Base-by-base conservation (phyloP, 352 stramenopile genomes). In the Phytophthora sojae region DNA sequence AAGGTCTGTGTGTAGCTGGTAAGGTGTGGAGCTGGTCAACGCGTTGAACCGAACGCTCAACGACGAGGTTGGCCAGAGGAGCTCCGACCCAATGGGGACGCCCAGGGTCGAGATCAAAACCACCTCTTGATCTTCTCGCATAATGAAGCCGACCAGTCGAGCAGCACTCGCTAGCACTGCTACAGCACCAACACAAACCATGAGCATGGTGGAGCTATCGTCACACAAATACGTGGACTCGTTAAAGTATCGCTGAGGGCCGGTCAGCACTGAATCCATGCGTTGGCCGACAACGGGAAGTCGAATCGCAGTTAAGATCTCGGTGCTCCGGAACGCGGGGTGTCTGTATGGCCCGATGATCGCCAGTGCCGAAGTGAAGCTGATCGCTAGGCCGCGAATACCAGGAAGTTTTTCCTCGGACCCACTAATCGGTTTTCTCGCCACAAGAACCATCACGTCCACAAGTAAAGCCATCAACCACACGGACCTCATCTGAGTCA, bases 401-500 rank as follows among this genome's bases (percentile, higher is more conserved):
- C 77, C 71, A 49, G 53, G 71, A 2, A 80, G 54, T 15, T 71
- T 74, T 6, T 76, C 42, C 17, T 69, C 55, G 2, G 30, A 60
- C 11, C 42, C 35, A 39, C 61, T 32, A 23, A 21, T 52, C 1
- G 56, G 39, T 11, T 70, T 70, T 45, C 47, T 23, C 12, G 44
- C 64, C 44, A 74, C 19, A 47, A 73, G 23, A 15, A 79, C 55
- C 17, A 68, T 21, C 0, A 77, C 4, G 44, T 77, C 79, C n/a
- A 68, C 63, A 2, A 82, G 25, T 8, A 85, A 47, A n/a, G 73
- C 79, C 19, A 88, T 55, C 17, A 85, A 17, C 79, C 76, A 88
- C 2, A 85, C 71, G 5, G 69, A 80, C 11, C 81, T 76, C 76
- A 88, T 86, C 39, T 85, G 79, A 17, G 80, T 61, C 4, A 76